A percentile compares a stretch with the other conserved stretches of the same genome.
phyloP scores from a whole-genome alignment of 1,284 basidiomycete species.

The Irpex lacteus region DNA sequence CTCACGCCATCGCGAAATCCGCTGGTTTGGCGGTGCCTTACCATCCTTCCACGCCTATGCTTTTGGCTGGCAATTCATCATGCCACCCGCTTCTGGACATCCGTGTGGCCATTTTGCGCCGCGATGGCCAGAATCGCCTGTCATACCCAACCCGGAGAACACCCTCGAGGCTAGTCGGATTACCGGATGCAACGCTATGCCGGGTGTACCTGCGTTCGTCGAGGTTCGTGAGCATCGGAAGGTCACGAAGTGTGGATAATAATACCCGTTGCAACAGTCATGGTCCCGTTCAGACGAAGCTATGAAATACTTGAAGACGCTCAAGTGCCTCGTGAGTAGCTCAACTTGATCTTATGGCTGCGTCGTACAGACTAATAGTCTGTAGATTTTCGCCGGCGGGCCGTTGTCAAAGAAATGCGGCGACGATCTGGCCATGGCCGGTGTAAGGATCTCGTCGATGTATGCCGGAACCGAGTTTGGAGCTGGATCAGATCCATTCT shows the following conservation, averaged over 20 bases:
- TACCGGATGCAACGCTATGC: slow-evolving; percentile 10
- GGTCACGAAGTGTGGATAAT: neutral
- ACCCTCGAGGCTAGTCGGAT: slow-evolving; percentile 11
- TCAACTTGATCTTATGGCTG: no score
- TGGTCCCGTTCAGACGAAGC: slow-evolving; percentile 17
- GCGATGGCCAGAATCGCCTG: slow-evolving; percentile 12
- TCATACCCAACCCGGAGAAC: slow-evolving; percentile 16
- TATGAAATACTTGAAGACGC: slow-evolving; percentile 13
- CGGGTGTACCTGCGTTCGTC: slow-evolving; percentile 17
- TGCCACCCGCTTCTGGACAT: slow-evolving; percentile 9
- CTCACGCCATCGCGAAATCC: slow-evolving; percentile 2
- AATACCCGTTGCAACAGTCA: slow-evolving; percentile 5
- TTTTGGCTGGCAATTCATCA: slow-evolving; percentile 14
- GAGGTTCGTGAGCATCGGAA: slow-evolving; percentile 14
- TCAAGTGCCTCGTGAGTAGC: slow-evolving; percentile 13
- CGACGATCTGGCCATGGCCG: slow-evolving; percentile 1
- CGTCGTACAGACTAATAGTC: no score
- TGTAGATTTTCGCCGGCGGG: slow-evolving; percentile 10
- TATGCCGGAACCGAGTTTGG: slow-evolving; percentile 10
- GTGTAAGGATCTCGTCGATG: slow-evolving; percentile 1
- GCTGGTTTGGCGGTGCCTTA: slow-evolving; percentile 14
- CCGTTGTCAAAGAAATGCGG: slow-evolving; percentile 14
- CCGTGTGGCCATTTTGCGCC: slow-evolving; percentile 16
- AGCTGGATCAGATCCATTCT: neutral
- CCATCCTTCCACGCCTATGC: slow-evolving; percentile 23